Evolutionary conservation across 164 flowering plant genomes (phyloP), one percentile per base, ranked within the genome.

Genomic region (Taxillus chinensis): DNA sequence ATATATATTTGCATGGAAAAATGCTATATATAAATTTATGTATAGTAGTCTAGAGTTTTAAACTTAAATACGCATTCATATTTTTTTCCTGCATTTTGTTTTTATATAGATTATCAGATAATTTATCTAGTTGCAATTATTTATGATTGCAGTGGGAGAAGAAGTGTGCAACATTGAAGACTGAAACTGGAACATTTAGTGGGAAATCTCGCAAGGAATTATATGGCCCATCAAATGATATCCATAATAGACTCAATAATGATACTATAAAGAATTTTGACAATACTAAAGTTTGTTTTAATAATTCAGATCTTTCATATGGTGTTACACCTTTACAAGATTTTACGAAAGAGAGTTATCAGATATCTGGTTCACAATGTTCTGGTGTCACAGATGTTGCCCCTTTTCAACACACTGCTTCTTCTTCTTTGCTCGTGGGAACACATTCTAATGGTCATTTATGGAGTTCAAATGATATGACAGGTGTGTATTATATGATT

Each of bases 311-410:
- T 70, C 2, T 69, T 77, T 73, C 89, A 68, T 75, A 78, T 74
- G 71, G 64, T 89, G 96, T 92, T 86, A 51, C 80, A 74, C 98
- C 98, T 92, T 87, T 92, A 87, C 96, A 81, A 73, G 64, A 72
- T 71, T 55, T 66, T 79, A 89, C 96, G 55, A 76, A 83, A 82
- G 95, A 86, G 96, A 78, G 63, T 62, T 69, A 71, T 75, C 92
- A 82, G 93, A 78, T 79, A 74, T 77, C 76, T 60, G 15, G 67
- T 67, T 77, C 83, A 71, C 83, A 71, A 61, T 40, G 45, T 41
- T 51, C 69, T 70, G 69, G 51, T 51, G 77, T 54, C 73, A 61
- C 75, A 27, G 68, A 63, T 46, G 55, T 38, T 72, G 77, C 75
- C 41, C n/a, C 67, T 61, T 52, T 39, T 54, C 45, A 17, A 49